A percentile compares a stretch with the other conserved stretches of the same genome.
These are phyloP conservation scores for Saturnispora sanitii DNA, from an alignment of 805 yeast species.

Conservation along the genomic window DNA sequence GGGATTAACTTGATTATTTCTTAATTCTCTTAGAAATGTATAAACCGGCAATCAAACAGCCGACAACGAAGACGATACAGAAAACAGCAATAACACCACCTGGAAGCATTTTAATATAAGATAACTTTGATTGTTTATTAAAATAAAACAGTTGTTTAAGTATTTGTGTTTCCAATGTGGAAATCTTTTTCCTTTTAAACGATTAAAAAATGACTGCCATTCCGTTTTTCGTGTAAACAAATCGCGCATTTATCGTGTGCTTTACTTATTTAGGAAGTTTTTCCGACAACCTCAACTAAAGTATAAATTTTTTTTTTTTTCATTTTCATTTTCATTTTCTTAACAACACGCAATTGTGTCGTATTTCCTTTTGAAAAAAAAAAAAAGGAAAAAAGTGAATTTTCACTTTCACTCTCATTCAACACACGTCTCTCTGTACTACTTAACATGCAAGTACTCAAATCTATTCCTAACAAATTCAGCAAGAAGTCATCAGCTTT, in stretches of 20 bases:
- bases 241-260: background rate
- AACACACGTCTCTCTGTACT: background rate
- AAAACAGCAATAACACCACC: conserved; percentile 58
- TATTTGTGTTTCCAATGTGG: background rate
- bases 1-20: conserved; percentile 19
- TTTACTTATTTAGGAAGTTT: background rate
- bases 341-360: too few species aligned
- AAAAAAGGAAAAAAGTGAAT: too few species aligned
- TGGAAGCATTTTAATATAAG: conserved; percentile 50
- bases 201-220: background rate
- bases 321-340: too few species aligned
- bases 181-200: background rate
- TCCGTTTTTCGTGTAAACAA: background rate
- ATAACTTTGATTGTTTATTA: too few species aligned
- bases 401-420: background rate
- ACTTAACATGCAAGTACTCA: background rate
- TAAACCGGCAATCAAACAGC: conserved; percentile 24
- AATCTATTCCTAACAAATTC: conserved; percentile 20
- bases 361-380: too few species aligned
- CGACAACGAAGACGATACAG: conserved; percentile 40
- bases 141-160: too few species aligned
- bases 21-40: conserved; percentile 26
- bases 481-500: conserved; percentile 29
- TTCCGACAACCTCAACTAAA: too few species aligned
- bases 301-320: too few species aligned